These are phyloP conservation scores for Blastobotrys peoriensis DNA, from an alignment of 805 yeast genomes.

Conservation along the genomic window DNA sequence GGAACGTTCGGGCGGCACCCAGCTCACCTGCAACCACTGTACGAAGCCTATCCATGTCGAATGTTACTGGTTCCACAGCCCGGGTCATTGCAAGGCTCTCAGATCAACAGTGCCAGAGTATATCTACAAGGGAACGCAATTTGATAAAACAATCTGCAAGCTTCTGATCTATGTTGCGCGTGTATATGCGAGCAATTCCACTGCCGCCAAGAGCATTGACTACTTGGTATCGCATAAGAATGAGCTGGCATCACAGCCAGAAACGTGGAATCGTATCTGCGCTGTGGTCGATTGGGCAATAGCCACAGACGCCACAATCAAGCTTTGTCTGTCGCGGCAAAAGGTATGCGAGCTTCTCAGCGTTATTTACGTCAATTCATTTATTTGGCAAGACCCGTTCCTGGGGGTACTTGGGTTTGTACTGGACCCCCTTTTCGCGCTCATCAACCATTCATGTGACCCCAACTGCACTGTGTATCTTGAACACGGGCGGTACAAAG, in stretches of 20 bases:
- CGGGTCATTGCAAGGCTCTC: not conserved
- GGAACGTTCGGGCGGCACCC: too few relatives aligned
- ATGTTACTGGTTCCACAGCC: not conserved
- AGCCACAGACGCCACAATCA: not conserved
- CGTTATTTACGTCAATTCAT: slow-evolving; percentile 7
- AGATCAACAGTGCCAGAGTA: not conserved
- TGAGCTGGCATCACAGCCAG: not conserved
- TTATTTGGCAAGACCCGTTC: slow-evolving; percentile 6
- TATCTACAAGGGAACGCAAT: too few relatives aligned
- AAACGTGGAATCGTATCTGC: not conserved
- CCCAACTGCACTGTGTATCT: slow-evolving; percentile 13
- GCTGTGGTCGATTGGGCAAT: not conserved
- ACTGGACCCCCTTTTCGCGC: slow-evolving; percentile 13
- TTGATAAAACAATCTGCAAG: not conserved
- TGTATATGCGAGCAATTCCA: not conserved
- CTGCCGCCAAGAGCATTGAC: not conserved
- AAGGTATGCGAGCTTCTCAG: not conserved
- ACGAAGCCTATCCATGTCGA: not conserved
- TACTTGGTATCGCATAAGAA: not conserved
- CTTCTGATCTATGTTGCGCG: not conserved
- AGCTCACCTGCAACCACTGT: too few relatives aligned
- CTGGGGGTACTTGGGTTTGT: slow-evolving; percentile 5
- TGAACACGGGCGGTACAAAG: not conserved
- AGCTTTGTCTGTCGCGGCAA: not conserved
- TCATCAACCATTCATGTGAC: slow-evolving; percentile 18